Evolutionary conservation across 108 stramenopile species (phyloP), one percentile per base, ranked within the genome.

Genomic region (Halocafeteria seosinensis): DNA sequence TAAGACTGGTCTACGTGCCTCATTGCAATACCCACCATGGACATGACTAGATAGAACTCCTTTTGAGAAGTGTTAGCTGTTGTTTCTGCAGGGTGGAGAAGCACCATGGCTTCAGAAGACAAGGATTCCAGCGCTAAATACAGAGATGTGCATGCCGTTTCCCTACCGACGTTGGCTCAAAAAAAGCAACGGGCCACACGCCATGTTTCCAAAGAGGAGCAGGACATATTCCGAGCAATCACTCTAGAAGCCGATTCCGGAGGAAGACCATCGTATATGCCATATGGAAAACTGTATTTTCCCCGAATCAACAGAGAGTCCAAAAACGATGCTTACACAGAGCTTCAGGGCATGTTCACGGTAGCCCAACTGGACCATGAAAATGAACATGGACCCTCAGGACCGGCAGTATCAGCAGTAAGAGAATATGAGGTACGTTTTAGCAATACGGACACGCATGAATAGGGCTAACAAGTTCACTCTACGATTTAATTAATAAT

Each of bases 291-390:
- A 25, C 62, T 76, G 4, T 38, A 38, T 0, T 76, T 74, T 50
- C 76, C 76, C 2, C 6, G 66, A 31, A 52, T 66, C 70, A 33
- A 61, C 55, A 53, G 63, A 35, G 24, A 68, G n/a, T 25, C 26
- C 62, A 42, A 24, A 8, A 23, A 0, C 26, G 30, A 36, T 31
- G 55, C 65, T 23, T 38, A 37, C 8, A 61, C 65, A 13, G 76
- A 76, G 66, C 61, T 76, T 2, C 66, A 74, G 36, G 37, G 31
- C 50, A 71, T 76, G 73, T 76, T 70, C 70, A 66, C 72, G 50
- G 73, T 74, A 4, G 76, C 73, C 0, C 71, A 71, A 31, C 50
- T 76, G 5, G 70, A 76, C 37, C 62, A 74, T 61, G 38, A 70
- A 32, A 35, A 59, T 3, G 2, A 59, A 2, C 12, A 2, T 28